Evolutionary conservation across 495 filamentous ascomycete species (phyloP), one percentile per base, ranked within the genome.

Genomic region (Neurospora sp.): DNA sequence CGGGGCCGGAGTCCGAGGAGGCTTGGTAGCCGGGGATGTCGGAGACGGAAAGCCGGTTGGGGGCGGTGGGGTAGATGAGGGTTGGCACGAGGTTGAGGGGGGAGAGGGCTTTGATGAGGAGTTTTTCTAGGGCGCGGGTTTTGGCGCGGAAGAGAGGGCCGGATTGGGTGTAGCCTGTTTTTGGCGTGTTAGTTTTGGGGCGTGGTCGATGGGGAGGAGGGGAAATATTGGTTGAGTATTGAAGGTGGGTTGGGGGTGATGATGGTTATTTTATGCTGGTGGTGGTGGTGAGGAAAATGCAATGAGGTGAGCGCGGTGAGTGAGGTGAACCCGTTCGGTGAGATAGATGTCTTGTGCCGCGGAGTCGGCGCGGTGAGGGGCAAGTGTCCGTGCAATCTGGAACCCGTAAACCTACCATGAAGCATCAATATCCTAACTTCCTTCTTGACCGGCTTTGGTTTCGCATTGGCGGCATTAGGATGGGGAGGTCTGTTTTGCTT

Each of bases 71-170:
- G 82, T 88, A 92, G 75, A 86, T 70, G 61, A 92, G 83, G 73
- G 86, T 87, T 40, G 84, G 83, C 37, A 89, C 84, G 17, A 84
- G 80, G 74, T 88, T 85, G 74, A 86, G 78, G 44, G 86, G 79
- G 4, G 88, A 85, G 75, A 98, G 90, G 40, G 88, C 80, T 80
- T 96, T 97, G 69, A 85, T 83, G 69, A 98, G 87, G 77, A 88
- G 79, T 81, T 97, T 98, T 77, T 92, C 86, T 17, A 98, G 86
- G 31, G 93, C 94, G 80, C 91, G 90, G 74, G 92, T 95, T 85
- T 98, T 98, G 81, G 91, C 87, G 82, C 89, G 90, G 89, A 98
- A 98, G 78, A 93, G 83, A 2, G 89, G 79, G 40, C 94, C 94
- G 40, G 93, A 94, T 86, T 98, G 96, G 1, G 95, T 97, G 89